Conservation (phyloP, 2,329 filamentous ascomycete species). For the Cladosporium colombiae region DNA sequence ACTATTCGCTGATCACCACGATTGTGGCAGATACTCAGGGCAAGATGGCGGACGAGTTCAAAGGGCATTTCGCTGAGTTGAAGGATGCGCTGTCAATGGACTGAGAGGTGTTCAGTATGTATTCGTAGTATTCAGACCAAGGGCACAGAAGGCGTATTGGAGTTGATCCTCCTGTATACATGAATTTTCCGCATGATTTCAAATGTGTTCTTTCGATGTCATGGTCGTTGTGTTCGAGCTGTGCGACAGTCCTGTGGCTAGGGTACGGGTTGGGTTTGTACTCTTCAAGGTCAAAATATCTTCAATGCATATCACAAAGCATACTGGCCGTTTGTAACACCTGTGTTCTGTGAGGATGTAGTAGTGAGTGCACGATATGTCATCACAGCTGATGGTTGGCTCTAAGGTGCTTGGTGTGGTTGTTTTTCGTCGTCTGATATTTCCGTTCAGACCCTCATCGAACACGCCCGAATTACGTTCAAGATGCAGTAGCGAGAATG, state of each 20-base stretch:
- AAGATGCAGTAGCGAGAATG: no score
- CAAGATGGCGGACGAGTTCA: conserved; percentile 73
- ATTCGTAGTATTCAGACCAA: neutral
- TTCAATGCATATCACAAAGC: neutral
- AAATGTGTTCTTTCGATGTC: no score
- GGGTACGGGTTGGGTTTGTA: neutral
- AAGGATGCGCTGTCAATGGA: conserved; percentile 35
- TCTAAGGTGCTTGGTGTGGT: neutral
- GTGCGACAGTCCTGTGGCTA: neutral
- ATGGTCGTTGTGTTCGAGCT: no score
- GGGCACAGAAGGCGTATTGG: no score
- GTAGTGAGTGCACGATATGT: neutral
- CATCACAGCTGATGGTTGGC: neutral
- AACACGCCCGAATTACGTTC: no score
- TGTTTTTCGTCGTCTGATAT: neutral
- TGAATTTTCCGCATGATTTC: no score
- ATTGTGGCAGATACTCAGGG: conserved; percentile 75
- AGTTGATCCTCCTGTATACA: neutral
- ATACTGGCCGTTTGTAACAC: neutral
- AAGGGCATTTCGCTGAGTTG: conserved; percentile 70
- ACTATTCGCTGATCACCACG: conserved; percentile 90
- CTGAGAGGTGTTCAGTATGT: conserved; percentile 10
- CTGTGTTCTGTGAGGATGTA: neutral
- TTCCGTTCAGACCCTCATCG: neutral
- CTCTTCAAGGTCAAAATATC: neutral